phyloP scores from a whole-genome alignment of 106 monocot species.

The Allium sativum region DNA sequence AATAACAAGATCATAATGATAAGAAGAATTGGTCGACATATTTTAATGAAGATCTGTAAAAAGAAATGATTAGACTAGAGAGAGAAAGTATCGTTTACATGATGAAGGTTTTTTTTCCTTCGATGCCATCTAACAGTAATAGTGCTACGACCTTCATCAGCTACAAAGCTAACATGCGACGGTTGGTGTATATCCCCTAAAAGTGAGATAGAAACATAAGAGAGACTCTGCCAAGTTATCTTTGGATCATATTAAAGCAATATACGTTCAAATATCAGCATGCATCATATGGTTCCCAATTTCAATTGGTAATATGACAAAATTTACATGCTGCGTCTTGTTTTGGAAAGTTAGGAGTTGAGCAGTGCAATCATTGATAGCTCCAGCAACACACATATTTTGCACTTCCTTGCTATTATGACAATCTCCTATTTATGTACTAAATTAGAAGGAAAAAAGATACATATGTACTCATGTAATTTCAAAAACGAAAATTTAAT shows the following conservation, averaged over 20 bases:
- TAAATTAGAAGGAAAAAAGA: too few species aligned
- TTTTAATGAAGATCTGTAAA: too few species aligned
- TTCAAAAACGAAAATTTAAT: not conserved
- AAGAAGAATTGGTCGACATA: too few species aligned
- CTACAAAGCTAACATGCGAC: slow-evolving; percentile 47
- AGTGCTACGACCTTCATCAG: slow-evolving; percentile 75
- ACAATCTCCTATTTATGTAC: slow-evolving; percentile 85
- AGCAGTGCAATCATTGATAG: slow-evolving; percentile 74
- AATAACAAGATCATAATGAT: not conserved
- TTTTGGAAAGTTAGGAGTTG: slow-evolving; percentile 50
- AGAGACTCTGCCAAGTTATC: slow-evolving; percentile 72
- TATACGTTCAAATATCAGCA: too few species aligned
- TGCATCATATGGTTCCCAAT: too few species aligned
- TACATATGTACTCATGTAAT: too few species aligned
- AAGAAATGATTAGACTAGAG: too few species aligned
- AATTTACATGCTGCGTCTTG: slow-evolving; percentile 37
- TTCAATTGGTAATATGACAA: too few species aligned
- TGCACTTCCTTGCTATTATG: slow-evolving; percentile 32
- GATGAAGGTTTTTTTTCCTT: slow-evolving; percentile 76
- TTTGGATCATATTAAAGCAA: not conserved
- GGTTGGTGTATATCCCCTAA: slow-evolving; percentile 78
- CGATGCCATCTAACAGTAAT: slow-evolving; percentile 74
- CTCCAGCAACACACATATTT: slow-evolving; percentile 73
- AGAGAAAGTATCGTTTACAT: slow-evolving; percentile 19
- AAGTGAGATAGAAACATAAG: slow-evolving; percentile 88